Conservation (phyloP, 306 rosid genomes). For the Prunus kanzakura region DNA sequence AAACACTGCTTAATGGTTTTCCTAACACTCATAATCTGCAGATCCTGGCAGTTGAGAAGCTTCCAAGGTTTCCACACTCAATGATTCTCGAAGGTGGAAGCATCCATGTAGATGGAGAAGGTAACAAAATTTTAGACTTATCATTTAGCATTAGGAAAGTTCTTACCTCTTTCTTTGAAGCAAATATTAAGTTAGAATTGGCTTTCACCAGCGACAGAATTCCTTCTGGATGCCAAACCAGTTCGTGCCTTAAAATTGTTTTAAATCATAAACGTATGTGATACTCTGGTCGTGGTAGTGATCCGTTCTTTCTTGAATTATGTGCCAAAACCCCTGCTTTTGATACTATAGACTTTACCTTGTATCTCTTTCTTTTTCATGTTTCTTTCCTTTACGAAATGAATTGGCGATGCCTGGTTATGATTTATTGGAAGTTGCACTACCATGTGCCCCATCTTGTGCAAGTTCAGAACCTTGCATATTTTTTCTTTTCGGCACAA, state of each 20-base stretch:
- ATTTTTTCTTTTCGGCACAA: neutral
- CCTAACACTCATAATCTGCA: slow-evolving; percentile 27
- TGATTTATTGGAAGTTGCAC: neutral
- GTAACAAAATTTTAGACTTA: slow-evolving; percentile 33
- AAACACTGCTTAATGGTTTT: neutral
- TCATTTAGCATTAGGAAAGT: slow-evolving; percentile 2
- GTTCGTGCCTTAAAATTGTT: neutral
- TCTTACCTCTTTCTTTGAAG: neutral
- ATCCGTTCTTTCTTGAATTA: neutral
- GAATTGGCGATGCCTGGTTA: neutral
- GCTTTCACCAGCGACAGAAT: neutral
- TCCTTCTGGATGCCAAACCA: neutral
- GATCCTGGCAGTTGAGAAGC: slow-evolving; percentile 69
- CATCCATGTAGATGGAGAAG: slow-evolving; percentile 99
- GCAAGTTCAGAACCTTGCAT: neutral
- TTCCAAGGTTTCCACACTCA: slow-evolving; percentile 66
- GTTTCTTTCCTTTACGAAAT: neutral
- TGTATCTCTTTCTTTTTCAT: neutral
- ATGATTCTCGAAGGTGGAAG: slow-evolving; percentile 96
- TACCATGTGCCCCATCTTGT: neutral
- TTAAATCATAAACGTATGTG: neutral
- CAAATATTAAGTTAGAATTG: neutral
- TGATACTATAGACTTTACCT: neutral
- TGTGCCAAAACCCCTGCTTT: neutral
- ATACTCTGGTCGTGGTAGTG: neutral